Percentiles rank a stretch among this genome's conserved stretches.
These are phyloP conservation scores for Turnera subulata DNA, from an alignment of 345 rosid genomes.

Conservation along the genomic window DNA sequence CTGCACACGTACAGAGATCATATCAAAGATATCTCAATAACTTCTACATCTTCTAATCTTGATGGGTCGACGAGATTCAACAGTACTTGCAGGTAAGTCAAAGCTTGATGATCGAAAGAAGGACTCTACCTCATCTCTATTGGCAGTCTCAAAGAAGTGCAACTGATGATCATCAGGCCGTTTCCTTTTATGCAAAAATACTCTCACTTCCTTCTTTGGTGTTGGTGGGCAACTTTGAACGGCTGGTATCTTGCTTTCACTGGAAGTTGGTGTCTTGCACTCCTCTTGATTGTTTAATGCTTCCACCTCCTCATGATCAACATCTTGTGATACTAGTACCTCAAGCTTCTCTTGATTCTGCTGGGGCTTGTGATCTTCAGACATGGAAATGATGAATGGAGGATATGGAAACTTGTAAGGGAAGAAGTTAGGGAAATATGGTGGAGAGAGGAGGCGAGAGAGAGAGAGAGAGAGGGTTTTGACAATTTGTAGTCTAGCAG, in stretches of 20 bases:
- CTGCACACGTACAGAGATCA: too few relatives aligned
- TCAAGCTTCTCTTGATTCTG: conserved; percentile 1
- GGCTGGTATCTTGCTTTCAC: conserved; percentile 42
- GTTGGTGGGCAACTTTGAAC: conserved; percentile 51
- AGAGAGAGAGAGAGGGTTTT: background rate
- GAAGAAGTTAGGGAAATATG: conserved; percentile 16
- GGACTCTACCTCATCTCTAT: conserved; percentile 47
- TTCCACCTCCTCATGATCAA: background rate
- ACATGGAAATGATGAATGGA: conserved; percentile 18
- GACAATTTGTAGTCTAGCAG: conserved; percentile 12
- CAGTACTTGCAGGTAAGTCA: conserved; percentile 10
- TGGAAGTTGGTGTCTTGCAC: conserved; percentile 48
- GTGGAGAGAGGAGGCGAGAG: too few relatives aligned
- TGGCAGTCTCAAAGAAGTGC: conserved; percentile 40
- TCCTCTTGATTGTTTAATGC: conserved; percentile 10
- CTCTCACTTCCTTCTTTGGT: conserved; percentile 35
- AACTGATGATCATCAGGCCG: conserved; percentile 13
- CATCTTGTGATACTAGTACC: background rate
- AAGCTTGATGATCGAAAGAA: conserved; percentile 37
- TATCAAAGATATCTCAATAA: background rate
- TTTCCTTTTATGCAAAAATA: conserved; percentile 26
- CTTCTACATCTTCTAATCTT: conserved; percentile 46
- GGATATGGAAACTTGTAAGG: conserved; percentile 13
- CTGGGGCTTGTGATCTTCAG: conserved; percentile 10
- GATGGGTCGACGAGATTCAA: conserved; percentile 4